A percentile compares a stretch with the other conserved stretches of the same genome.
Evolutionary conservation across 1,139 yeast genomes (phyloP).

Genomic region (Geotrichum restrictum): DNA sequence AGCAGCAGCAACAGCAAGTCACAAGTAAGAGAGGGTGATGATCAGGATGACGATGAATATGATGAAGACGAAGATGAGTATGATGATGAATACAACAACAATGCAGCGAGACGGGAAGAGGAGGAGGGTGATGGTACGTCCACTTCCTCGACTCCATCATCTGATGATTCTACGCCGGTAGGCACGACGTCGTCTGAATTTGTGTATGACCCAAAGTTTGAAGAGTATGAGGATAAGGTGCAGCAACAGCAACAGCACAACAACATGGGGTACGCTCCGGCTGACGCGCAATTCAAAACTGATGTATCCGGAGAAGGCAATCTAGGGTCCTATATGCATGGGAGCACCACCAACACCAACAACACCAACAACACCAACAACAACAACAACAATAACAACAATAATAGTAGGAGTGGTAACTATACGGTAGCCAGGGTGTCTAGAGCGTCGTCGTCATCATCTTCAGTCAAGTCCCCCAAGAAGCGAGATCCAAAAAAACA

Average conservation of each 20-base stretch:
- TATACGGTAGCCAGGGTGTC: background rate
- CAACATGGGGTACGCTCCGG: background rate
- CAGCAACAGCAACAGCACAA: background rate
- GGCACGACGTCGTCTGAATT: background rate
- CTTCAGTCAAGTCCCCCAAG: background rate
- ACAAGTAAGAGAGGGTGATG: slow-evolving; percentile 5
- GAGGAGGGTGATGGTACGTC: slow-evolving; percentile 5
- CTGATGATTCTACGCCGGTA: slow-evolving; percentile 3
- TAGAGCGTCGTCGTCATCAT: background rate
- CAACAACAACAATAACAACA: background rate
- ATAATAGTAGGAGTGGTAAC: background rate
- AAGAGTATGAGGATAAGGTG: background rate
- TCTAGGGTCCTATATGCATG: background rate
- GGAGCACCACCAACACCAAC: background rate
- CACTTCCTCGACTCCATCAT: background rate
- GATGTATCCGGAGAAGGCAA: slow-evolving; percentile 2
- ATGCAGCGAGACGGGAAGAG: background rate
- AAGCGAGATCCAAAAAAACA: background rate
- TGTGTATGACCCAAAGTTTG: background rate
- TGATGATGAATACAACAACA: background rate
- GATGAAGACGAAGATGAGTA: slow-evolving; percentile 11
- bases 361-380: no score
- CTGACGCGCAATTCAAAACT: slow-evolving; percentile 1
- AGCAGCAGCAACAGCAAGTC: background rate
- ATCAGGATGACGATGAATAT: slow-evolving; percentile 5